A percentile compares a stretch with the other conserved stretches of the same genome.
phyloP scores from a whole-genome alignment of 2,329 filamentous ascomycete genomes.

The Xylariaceae sp. region DNA sequence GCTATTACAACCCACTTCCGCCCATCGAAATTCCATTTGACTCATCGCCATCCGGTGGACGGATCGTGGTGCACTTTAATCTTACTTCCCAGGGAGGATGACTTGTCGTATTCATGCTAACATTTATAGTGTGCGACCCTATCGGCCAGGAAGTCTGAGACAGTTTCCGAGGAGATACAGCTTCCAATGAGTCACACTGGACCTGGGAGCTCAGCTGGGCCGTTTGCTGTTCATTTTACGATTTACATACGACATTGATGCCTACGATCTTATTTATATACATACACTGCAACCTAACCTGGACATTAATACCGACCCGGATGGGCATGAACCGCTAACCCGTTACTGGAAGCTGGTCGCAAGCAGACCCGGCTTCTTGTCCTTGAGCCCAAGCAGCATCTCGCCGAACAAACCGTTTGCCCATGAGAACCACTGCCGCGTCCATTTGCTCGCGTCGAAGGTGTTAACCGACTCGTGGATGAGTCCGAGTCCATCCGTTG shows the following conservation, averaged over 20 bases:
- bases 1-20: background rate
- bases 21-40: slow-evolving; percentile 9
- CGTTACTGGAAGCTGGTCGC: slow-evolving; percentile 43
- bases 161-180: background rate
- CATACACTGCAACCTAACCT: background rate
- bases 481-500: slow-evolving; percentile 33
- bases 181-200: background rate
- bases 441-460: slow-evolving; percentile 35
- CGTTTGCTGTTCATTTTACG: background rate
- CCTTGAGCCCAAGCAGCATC: slow-evolving; percentile 47
- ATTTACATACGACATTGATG: background rate
- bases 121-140: background rate
- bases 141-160: background rate
- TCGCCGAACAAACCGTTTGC: slow-evolving; percentile 34
- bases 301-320: background rate
- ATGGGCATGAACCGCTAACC: background rate
- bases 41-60: slow-evolving; percentile 9
- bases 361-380: slow-evolving; percentile 64
- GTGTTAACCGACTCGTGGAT: slow-evolving; percentile 41
- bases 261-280: background rate
- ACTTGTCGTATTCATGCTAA: background rate
- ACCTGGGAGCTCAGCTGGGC: background rate
- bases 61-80: background rate
- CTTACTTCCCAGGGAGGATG: background rate
- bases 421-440: slow-evolving; percentile 39